Evolutionary conservation across 164 flowering plant species (phyloP), one percentile per base, ranked within the genome.

Genomic region (Umbellularia californica): DNA sequence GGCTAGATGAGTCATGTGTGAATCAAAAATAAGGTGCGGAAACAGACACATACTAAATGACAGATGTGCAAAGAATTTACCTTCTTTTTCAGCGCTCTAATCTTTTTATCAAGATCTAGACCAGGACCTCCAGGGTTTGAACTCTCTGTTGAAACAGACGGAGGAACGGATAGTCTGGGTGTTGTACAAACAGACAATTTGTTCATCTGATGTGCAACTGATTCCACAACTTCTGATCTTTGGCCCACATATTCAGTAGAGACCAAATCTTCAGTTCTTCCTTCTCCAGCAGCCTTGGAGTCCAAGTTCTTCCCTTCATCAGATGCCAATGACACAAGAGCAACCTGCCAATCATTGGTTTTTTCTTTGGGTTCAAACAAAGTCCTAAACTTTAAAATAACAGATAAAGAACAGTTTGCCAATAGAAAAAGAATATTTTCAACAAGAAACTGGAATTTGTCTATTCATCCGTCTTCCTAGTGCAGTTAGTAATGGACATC

Each of bases 61-160:
- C 47, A 41, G 47, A 47, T 28, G 69, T 1, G 22, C 28, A 15
- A 50, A 67, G 58, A 30, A 6, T 23, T 5, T 81, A 83, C 99
- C 95, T 95, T 95, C 88, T 95, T 95, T 80, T 87, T 91, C 1
- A 92, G 82, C 22, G 99, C 92, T 67, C 99, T 83, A 66, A 95
- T 92, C 81, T 76, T 89, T 85, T 89, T 95, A 72, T 92, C 93
- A 72, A 91, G 83, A 81, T 90, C 95, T 70, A 79, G 86, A 78
- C 66, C 78, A 28, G 85, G 77, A 58, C 70, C 81, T 25, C 55
- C 84, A 1, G 85, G 51, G 84, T 79, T 82, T 24, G 79, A 70
- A 72, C 78, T 78, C 73, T 87, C 92, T 3, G 64, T 65, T 72
- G 83, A 66, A 33, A 86, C 77, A 52, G 79, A 50, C 5, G 83